Evolutionary conservation across 495 filamentous ascomycete species (phyloP).

Genomic region (Ascobolus immersus): DNA sequence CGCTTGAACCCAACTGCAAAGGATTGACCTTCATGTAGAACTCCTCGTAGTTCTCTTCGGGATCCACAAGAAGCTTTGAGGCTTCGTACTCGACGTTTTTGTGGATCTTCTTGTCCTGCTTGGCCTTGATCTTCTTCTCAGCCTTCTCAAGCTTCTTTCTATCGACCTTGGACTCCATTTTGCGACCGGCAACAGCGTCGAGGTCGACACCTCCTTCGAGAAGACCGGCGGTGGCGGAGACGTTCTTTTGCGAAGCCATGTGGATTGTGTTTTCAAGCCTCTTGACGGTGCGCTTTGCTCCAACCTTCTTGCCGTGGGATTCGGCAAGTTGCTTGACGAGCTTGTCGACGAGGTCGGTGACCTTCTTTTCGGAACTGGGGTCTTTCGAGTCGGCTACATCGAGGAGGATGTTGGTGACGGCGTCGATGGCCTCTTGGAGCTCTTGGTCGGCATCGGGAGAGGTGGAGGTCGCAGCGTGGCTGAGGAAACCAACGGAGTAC

Average conservation of each 20-base stretch:
- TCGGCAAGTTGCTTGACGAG: slow-evolving; percentile 63
- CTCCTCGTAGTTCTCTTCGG: slow-evolving; percentile 85
- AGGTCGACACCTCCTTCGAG: slow-evolving; percentile 66
- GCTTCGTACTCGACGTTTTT: slow-evolving; percentile 97
- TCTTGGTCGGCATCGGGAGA: slow-evolving; percentile 44
- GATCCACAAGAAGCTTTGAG: slow-evolving; percentile 61
- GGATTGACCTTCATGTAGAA: slow-evolving; percentile 99
- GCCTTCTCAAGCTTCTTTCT: slow-evolving; percentile 99
- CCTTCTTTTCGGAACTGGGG: slow-evolving; percentile 48
- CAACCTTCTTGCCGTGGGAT: slow-evolving; percentile 39
- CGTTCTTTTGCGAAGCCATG: slow-evolving; percentile 76
- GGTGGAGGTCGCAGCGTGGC: slow-evolving; percentile 67
- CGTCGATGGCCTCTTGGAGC: slow-evolving; percentile 56
- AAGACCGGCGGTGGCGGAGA: slow-evolving; percentile 81
- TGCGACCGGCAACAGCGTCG: slow-evolving; percentile 70
- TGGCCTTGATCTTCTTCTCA: slow-evolving; percentile 88
- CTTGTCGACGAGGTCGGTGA: slow-evolving; percentile 66
- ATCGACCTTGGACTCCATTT: slow-evolving; percentile 93
- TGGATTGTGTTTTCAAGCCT: slow-evolving; percentile 87
- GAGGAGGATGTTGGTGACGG: slow-evolving; percentile 61
- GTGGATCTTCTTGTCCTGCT: slow-evolving; percentile 94
- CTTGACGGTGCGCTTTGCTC: slow-evolving; percentile 42
- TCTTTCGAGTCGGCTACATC: slow-evolving; percentile 29
- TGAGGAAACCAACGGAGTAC: slow-evolving; percentile 84
- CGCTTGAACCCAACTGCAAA: slow-evolving; percentile 50